phyloP scores from a whole-genome alignment of 192 early-diverging fungal species.

The Anaeromyces robustus region DNA sequence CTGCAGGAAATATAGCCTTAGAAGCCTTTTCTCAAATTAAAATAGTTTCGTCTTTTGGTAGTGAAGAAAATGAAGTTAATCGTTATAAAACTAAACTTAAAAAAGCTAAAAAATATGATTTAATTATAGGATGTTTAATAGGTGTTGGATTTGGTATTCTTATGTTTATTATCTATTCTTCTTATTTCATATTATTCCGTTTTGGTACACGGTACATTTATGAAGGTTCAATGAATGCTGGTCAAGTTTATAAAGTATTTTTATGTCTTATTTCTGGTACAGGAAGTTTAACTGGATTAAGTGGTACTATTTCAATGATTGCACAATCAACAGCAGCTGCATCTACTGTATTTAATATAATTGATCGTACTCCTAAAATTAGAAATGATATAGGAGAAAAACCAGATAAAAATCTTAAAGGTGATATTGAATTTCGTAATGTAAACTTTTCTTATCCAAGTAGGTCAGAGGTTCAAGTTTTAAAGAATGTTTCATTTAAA shows the following conservation, averaged over 20 bases:
- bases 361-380: conserved; percentile 69
- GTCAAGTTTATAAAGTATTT: conserved; percentile 62
- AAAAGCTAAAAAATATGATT: background rate
- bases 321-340: conserved; percentile 69
- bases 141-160: background rate
- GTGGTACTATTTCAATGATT: conserved; percentile 58
- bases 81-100: conserved; percentile 30
- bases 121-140: background rate
- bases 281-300: conserved; percentile 50
- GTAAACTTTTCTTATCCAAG: conserved; percentile 73
- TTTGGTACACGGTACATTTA: conserved; percentile 37
- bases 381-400: conserved; percentile 17
- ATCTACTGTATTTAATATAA: conserved; percentile 55
- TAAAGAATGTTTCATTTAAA: conserved; percentile 39
- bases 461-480: conserved; percentile 63
- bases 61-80: conserved; percentile 47
- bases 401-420: conserved; percentile 24
- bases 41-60: conserved; percentile 78
- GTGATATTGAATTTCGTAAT: conserved; percentile 57
- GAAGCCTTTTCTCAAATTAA: conserved; percentile 68
- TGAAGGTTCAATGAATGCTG: conserved; percentile 17
- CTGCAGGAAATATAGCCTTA: conserved; percentile 69
- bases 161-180: conserved; percentile 5
- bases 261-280: conserved; percentile 77
- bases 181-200: conserved; percentile 20